phyloP scores from a whole-genome alignment of 1,284 basidiomycete genomes.

The Puccinia coronata region DNA sequence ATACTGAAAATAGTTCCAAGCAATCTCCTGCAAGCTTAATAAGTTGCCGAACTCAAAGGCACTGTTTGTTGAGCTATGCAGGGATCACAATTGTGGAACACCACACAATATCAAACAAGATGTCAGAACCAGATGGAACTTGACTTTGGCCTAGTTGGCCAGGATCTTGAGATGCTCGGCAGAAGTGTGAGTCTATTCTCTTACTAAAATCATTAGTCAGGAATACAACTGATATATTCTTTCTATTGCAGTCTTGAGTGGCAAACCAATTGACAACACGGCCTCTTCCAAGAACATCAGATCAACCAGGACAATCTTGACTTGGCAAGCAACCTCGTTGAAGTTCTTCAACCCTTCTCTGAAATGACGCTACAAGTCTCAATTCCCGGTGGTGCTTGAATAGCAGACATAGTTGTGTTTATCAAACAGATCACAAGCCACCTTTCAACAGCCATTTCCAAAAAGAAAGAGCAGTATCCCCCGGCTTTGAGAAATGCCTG shows the following conservation, averaged over 20 bases:
- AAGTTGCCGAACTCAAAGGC: slow-evolving; percentile 18
- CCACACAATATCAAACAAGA: slow-evolving; percentile 12
- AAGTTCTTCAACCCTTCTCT: not conserved
- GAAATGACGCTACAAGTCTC: slow-evolving; percentile 19
- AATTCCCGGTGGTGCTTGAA: not conserved
- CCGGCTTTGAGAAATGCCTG: slow-evolving; percentile 6
- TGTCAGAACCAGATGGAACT: slow-evolving; percentile 12
- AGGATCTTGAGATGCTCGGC: not conserved
- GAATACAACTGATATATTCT: not conserved
- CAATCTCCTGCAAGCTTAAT: not conserved
- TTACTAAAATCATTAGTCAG: not conserved
- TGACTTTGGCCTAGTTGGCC: not conserved
- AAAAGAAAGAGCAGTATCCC: too few relatives aligned
- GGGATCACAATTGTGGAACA: not conserved
- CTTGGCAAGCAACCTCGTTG: not conserved
- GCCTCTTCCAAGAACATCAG: not conserved
- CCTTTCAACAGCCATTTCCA: too few relatives aligned
- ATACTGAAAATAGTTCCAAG: not conserved
- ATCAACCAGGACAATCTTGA: not conserved
- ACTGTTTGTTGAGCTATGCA: not conserved
- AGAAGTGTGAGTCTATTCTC: not conserved
- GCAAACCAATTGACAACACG: not conserved
- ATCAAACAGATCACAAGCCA: too few relatives aligned
- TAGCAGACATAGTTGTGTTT: too few relatives aligned
- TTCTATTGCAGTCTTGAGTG: not conserved